Percentiles rank a stretch among this genome's conserved stretches.
Evolutionary conservation across 73 alveolate genomes (phyloP).

Genomic region (Blepharisma stoltei): DNA sequence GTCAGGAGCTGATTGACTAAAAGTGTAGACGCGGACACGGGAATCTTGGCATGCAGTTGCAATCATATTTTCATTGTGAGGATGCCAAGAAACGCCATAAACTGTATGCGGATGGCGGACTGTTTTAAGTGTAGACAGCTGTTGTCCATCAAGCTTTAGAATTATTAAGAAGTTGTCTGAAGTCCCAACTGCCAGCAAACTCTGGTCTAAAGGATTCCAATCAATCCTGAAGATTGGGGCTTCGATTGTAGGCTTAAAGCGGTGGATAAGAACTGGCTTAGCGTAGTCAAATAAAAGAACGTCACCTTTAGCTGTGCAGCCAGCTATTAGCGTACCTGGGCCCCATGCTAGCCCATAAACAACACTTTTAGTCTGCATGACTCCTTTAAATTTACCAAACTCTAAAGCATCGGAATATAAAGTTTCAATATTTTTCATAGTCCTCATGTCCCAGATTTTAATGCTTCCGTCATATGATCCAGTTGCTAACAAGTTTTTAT

Average conservation of each 20-base stretch:
- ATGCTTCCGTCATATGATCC: slow-evolving; percentile 79
- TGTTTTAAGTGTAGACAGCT: not conserved
- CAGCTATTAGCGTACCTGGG: not conserved
- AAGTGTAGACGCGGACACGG: slow-evolving; percentile 50
- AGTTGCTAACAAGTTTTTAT: slow-evolving; percentile 76
- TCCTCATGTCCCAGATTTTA: slow-evolving; percentile 72
- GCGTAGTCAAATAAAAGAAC: slow-evolving; percentile 13
- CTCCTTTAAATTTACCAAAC: not conserved
- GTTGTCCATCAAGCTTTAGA: not conserved
- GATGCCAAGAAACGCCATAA: slow-evolving; percentile 59
- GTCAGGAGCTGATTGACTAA: slow-evolving; percentile 30
- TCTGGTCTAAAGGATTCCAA: not conserved
- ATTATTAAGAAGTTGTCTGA: not conserved
- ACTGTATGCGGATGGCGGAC: slow-evolving; percentile 45
- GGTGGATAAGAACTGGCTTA: not conserved
- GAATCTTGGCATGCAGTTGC: slow-evolving; percentile 59
- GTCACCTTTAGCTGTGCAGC: slow-evolving; percentile 15
- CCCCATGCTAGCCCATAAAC: not conserved
- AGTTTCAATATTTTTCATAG: slow-evolving; percentile 34
- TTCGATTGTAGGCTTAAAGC: not conserved
- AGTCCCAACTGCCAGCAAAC: not conserved
- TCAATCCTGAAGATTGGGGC: slow-evolving; percentile 17
- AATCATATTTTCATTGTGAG: slow-evolving; percentile 36
- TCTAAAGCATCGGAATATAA: slow-evolving; percentile 7
- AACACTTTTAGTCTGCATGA: not conserved